These are phyloP conservation scores for Corylus americana DNA, from an alignment of 306 rosid species.

Conservation along the genomic window DNA sequence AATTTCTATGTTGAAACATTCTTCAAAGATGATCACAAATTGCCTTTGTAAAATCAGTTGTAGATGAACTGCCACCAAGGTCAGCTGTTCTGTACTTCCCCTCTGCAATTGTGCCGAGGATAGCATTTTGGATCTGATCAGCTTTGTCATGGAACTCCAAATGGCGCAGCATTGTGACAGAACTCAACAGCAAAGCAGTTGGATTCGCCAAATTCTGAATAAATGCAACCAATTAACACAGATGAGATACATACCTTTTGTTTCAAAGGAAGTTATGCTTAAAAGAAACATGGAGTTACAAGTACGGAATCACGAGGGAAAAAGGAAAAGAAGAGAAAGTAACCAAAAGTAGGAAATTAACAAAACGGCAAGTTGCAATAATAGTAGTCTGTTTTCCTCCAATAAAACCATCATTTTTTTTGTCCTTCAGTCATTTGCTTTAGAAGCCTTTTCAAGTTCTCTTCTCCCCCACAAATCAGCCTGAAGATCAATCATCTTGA, in stretches of 20 bases:
- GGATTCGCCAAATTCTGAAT: conserved; percentile 91
- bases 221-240: conserved; percentile 27
- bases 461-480: not conserved
- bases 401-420: not conserved
- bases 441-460: no score
- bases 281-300: not conserved
- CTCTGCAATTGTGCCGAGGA: conserved; percentile 80
- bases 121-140: conserved; percentile 72
- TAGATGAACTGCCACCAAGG: conserved; percentile 84
- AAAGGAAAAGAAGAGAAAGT: not conserved
- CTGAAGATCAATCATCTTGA: not conserved
- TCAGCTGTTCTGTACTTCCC: conserved; percentile 94
- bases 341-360: not conserved
- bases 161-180: conserved; percentile 89
- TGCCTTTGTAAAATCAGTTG: conserved; percentile 74
- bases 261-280: not conserved
- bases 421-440: not conserved
- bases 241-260: conserved; percentile 15
- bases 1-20: conserved; percentile 8
- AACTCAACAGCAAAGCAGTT: conserved; percentile 87
- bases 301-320: not conserved
- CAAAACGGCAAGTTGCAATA: not conserved
- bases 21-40: conserved; percentile 79
- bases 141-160: conserved; percentile 80
- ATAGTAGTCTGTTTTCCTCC: not conserved